Evolutionary conservation across 805 yeast genomes (phyloP).

Genomic region (Limtongia smithiae): DNA sequence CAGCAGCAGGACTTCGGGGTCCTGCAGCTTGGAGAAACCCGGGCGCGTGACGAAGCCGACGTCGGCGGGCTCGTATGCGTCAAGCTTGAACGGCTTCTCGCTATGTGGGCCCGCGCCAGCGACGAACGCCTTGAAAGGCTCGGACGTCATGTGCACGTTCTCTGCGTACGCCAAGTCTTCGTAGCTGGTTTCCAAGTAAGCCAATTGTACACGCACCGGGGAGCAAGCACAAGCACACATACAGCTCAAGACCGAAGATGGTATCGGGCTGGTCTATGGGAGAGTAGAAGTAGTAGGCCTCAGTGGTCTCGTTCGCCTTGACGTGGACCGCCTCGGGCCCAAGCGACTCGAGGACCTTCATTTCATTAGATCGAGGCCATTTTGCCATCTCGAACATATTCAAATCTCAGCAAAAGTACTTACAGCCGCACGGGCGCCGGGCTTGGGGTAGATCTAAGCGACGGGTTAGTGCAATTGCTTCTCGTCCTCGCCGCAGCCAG

Average conservation of each 20-base stretch:
- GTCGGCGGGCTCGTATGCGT: slow-evolving; percentile 17
- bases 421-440: slow-evolving; percentile 14
- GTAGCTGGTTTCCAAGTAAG: slow-evolving; percentile 11
- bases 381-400: neutral
- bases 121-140: slow-evolving; percentile 16
- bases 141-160: slow-evolving; percentile 16
- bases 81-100: slow-evolving; percentile 11
- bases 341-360: slow-evolving; percentile 13
- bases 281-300: slow-evolving; percentile 16
- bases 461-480: neutral
- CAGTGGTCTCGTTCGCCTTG: slow-evolving; percentile 8
- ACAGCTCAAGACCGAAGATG: slow-evolving; percentile 19
- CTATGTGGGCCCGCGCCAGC: slow-evolving; percentile 3
- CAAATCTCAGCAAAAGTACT: neutral
- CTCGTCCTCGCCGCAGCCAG: neutral
- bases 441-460: slow-evolving; percentile 3
- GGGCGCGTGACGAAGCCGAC: slow-evolving; percentile 26
- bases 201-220: neutral
- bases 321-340: slow-evolving; percentile 20
- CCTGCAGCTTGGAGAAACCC: slow-evolving; percentile 1
- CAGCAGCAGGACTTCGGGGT: slow-evolving; percentile 9
- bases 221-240: neutral
- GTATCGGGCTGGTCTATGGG: slow-evolving; percentile 4
- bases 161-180: slow-evolving; percentile 8
- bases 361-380: neutral